phyloP scores from a whole-genome alignment of 441 rosid species.

The Arabidopsis hybrid region DNA sequence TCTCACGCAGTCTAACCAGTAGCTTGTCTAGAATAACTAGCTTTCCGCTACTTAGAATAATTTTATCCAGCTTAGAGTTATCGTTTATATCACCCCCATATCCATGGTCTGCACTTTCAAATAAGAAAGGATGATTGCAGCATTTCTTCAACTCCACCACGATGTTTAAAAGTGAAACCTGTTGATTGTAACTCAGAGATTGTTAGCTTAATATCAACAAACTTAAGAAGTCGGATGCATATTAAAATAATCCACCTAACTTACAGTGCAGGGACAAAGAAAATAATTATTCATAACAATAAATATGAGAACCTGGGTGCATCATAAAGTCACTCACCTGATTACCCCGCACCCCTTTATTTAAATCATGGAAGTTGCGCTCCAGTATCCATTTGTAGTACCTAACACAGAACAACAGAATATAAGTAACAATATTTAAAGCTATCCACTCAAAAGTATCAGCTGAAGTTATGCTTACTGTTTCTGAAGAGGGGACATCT shows the following conservation, averaged over 20 bases:
- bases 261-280: slow-evolving; percentile 11
- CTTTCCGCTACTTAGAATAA: slow-evolving; percentile 96
- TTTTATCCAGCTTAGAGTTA: slow-evolving; percentile 88
- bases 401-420: slow-evolving; percentile 52
- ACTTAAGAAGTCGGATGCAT: slow-evolving; percentile 19
- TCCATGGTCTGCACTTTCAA: slow-evolving; percentile 99
- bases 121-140: slow-evolving; percentile 99
- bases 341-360: slow-evolving; percentile 99
- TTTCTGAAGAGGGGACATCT: slow-evolving; percentile 99
- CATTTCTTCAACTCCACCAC: slow-evolving; percentile 99
- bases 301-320: slow-evolving; percentile 31
- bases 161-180: slow-evolving; percentile 99
- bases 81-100: slow-evolving; percentile 89
- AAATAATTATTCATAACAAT: slow-evolving; percentile 35
- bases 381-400: slow-evolving; percentile 99
- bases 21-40: slow-evolving; percentile 98
- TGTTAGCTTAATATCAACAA: slow-evolving; percentile 35
- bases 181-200: slow-evolving; percentile 41
- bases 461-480: slow-evolving; percentile 64
- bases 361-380: slow-evolving; percentile 98
- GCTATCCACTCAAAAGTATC: slow-evolving; percentile 26
- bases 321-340: slow-evolving; percentile 66
- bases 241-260: slow-evolving; percentile 22
- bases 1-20: slow-evolving; percentile 90
- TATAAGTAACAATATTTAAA: slow-evolving; percentile 15